phyloP scores from a whole-genome alignment of 371 early-diverging fungal genomes.

The Rhizopus stolonifer region DNA sequence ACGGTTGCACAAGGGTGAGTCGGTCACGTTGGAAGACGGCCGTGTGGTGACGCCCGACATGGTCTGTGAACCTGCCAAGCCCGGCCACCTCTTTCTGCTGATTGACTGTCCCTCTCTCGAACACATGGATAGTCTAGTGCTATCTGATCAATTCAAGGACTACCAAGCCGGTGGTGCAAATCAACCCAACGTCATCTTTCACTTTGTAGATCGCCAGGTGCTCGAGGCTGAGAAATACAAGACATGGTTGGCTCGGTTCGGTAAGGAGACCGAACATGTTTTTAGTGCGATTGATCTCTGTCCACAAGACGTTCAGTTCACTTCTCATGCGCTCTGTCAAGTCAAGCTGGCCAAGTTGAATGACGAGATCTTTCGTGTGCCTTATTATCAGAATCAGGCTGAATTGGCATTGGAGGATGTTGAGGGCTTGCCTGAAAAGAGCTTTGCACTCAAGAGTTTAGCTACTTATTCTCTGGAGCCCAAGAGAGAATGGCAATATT shows the following conservation, averaged over 20 bases:
- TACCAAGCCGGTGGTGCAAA: slow-evolving; percentile 28
- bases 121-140: slow-evolving; percentile 63
- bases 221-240: too few relatives aligned
- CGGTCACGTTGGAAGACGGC: slow-evolving; percentile 72
- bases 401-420: slow-evolving; percentile 7
- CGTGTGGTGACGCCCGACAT: slow-evolving; percentile 70
- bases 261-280: too few relatives aligned
- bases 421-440: slow-evolving; percentile 25
- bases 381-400: slow-evolving; percentile 55
- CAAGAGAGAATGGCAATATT: slow-evolving; percentile 14
- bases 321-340: slow-evolving; percentile 54
- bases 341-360: slow-evolving; percentile 61
- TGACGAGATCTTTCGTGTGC: slow-evolving; percentile 62
- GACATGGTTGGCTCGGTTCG: too few relatives aligned
- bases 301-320: slow-evolving; percentile 61
- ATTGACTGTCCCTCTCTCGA: slow-evolving; percentile 78
- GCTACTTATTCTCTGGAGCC: slow-evolving; percentile 34
- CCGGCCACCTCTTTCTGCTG: slow-evolving; percentile 68
- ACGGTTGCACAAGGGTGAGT: slow-evolving; percentile 65
- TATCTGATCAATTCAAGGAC: slow-evolving; percentile 45
- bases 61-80: slow-evolving; percentile 48
- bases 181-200: slow-evolving; percentile 56
- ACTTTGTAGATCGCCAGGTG: too few relatives aligned
- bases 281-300: slow-evolving; percentile 57
- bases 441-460: slow-evolving; percentile 29